phyloP scores from a whole-genome alignment of 371 early-diverging fungal genomes.

The Mucor mucedo region DNA sequence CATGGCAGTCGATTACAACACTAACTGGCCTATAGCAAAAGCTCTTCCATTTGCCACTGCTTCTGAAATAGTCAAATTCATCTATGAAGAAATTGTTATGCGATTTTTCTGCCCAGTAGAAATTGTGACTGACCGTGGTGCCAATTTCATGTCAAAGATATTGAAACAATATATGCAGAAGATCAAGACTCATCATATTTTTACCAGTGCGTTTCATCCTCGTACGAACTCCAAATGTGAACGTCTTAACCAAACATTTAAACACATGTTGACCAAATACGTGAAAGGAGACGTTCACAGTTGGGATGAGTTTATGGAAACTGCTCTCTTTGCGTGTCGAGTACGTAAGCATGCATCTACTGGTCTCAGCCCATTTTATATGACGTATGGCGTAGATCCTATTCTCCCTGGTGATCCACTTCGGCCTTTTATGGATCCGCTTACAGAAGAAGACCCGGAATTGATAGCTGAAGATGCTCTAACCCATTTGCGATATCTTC shows the following conservation, averaged over 20 bases:
- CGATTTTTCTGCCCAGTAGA: conserved; percentile 34
- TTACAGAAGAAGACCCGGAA: conserved; percentile 1
- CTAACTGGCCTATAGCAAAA: too few species aligned
- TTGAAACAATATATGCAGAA: too few species aligned
- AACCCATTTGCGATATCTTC: background rate
- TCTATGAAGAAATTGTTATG: too few species aligned
- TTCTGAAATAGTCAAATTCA: too few species aligned
- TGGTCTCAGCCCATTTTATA: conserved; percentile 12
- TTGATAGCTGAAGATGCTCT: background rate
- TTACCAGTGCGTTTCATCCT: too few species aligned
- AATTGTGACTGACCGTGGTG: conserved; percentile 30
- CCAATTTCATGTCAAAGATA: conserved; percentile 16
- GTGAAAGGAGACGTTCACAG: conserved; percentile 1
- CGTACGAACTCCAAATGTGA: conserved; percentile 30
- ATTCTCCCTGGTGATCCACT: conserved; percentile 14
- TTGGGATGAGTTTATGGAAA: conserved; percentile 11
- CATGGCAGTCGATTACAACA: too few species aligned
- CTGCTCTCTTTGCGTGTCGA: conserved; percentile 17
- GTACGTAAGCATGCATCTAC: conserved; percentile 12
- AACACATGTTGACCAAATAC: conserved; percentile 8
- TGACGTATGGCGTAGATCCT: conserved; percentile 27
- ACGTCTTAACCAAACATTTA: conserved; percentile 23
- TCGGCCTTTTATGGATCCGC: background rate
- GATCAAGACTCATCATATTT: too few species aligned
- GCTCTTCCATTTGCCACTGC: too few species aligned